Percentiles rank a stretch among this genome's conserved stretches.
phyloP scores from a whole-genome alignment of 2,329 filamentous ascomycete species.

The Aspergillus intermedius region DNA sequence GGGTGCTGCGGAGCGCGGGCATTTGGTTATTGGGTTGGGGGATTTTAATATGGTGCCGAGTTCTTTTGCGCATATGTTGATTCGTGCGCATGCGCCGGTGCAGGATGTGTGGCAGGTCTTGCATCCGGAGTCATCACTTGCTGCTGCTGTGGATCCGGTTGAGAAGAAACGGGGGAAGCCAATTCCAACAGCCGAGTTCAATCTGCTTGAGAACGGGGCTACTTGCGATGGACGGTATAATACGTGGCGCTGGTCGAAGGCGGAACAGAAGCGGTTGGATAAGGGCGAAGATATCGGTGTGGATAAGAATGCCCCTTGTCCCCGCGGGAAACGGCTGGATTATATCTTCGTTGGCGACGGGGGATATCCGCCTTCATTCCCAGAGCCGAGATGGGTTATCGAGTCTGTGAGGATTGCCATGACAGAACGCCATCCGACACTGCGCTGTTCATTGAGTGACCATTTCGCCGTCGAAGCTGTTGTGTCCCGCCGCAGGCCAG shows the following conservation, averaged over 20 bases:
- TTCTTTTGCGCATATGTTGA: constrained; percentile 74
- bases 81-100: constrained; percentile 70
- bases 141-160: constrained; percentile 59
- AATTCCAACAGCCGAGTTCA: constrained; percentile 70
- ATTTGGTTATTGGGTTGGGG: constrained; percentile 77
- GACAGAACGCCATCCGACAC: constrained; percentile 69
- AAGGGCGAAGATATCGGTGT: constrained; percentile 60
- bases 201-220: constrained; percentile 71
- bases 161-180: constrained; percentile 61
- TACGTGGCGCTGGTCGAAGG: constrained; percentile 84
- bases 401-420: constrained; percentile 67
- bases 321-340: constrained; percentile 77
- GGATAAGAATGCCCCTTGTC: constrained; percentile 61
- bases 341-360: constrained; percentile 79
- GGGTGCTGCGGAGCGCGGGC: constrained; percentile 69
- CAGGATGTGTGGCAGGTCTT: constrained; percentile 78
- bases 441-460: constrained; percentile 84
- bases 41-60: constrained; percentile 97
- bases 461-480: constrained; percentile 89
- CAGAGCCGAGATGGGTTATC: constrained; percentile 58
- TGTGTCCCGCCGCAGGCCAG: constrained; percentile 43
- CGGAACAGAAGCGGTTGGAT: constrained; percentile 60
- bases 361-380: constrained; percentile 25
- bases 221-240: constrained; percentile 83
- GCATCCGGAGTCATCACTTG: constrained; percentile 77